Evolutionary conservation across 75 land plant species (phyloP).

Genomic region (Picea glauca): DNA sequence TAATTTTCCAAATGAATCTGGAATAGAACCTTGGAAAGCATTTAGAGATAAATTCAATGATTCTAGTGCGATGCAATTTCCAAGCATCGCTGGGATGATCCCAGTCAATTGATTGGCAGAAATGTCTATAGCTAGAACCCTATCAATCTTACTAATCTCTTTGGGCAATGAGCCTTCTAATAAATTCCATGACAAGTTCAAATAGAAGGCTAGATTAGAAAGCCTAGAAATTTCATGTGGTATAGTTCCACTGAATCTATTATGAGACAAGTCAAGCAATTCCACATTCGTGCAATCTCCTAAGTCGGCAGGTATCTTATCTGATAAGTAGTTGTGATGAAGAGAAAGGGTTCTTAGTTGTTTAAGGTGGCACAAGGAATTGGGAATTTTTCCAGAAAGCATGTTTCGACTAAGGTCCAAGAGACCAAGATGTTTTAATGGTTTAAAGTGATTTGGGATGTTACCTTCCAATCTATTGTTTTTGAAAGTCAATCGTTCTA

Average conservation of each 20-base stretch:
- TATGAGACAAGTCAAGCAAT: slow-evolving; percentile 61
- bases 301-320: slow-evolving; percentile 40
- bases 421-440: slow-evolving; percentile 12
- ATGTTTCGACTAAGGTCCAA: not conserved
- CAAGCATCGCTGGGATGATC: no score
- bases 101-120: no score
- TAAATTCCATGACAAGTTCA: no score
- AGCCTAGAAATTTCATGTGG: slow-evolving; percentile 13
- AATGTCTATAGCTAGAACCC: no score
- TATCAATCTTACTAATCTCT: no score
- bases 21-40: no score
- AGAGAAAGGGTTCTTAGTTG: slow-evolving; percentile 42
- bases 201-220: no score
- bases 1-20: no score
- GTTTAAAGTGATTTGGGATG: slow-evolving; percentile 29
- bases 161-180: no score
- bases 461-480: slow-evolving; percentile 26
- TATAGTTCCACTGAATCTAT: slow-evolving; percentile 49
- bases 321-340: slow-evolving; percentile 39
- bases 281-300: slow-evolving; percentile 45
- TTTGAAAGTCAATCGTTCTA: slow-evolving; percentile 10
- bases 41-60: no score
- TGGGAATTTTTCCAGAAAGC: slow-evolving; percentile 33
- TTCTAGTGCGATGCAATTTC: no score
- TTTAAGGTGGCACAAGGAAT: slow-evolving; percentile 40